Evolutionary conservation across 305 asterid genomes (phyloP), one percentile per base, ranked within the genome.

Genomic region (Galium porrigens): DNA sequence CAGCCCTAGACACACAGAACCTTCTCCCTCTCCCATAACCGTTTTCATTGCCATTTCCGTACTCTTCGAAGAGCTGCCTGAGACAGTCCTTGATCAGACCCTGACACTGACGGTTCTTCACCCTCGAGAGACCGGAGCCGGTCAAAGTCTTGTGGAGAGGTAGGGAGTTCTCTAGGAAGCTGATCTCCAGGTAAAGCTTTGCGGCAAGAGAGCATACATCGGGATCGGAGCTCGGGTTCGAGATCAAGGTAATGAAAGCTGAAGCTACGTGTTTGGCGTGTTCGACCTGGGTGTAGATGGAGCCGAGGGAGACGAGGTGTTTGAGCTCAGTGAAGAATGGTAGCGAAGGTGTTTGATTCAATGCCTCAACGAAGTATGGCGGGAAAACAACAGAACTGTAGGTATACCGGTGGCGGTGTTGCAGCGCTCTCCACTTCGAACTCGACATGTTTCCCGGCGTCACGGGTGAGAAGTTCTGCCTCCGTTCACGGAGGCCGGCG

Each of bases 321-420:
- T 70, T 83, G 58, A 89, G 64, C 70, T 85, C 82, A 37, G 75
- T 63, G 75, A 82, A 84, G 75, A 89, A 85, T 27, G 70, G 74
- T 36, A 65, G 42, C 2, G 61, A 68, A 68, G 84, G 81, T 68
- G 88, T 72, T 84, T 80, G 91, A 54, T 84, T 65, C 52, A 84
- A 75, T 76, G 86, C 82, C 67, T 81, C 81, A 70, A 37, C 65
- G 85, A 89, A 84, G 72, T 69, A 68, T n/a, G 80, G 69, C 56
- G 97, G 96, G 68, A 89, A 86, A 6, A 76, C 68, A 14, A 92
- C 87, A 8, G 90, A 86, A 70, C 78, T 83, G 78, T 92, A 92
- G 0, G 97, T 89, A 73, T 85, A 92, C n/a, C 90, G 89, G 79
- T 92, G 97, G 75, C 99, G 97, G 68, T 87, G 97, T 80, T 87